A percentile compares a stretch with the other conserved stretches of the same genome.
Conservation (phyloP, 2,329 filamentous ascomycete species). For the Aspergillus thermomutatus region DNA sequence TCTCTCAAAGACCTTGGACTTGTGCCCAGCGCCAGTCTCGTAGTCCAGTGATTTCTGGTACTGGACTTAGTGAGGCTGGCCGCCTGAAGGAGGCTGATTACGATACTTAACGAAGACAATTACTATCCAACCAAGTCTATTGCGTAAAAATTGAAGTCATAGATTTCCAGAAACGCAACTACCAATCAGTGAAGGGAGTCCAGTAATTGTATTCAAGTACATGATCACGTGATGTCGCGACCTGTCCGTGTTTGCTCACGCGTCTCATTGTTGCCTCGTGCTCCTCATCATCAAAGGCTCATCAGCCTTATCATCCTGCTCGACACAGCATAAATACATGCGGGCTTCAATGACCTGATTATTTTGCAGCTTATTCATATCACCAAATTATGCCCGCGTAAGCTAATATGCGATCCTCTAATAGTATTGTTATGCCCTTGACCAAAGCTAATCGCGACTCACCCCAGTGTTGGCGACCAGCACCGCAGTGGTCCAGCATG, state of each 20-base stretch:
- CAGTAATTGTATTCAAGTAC: background rate
- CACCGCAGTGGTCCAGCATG: conserved; percentile 46
- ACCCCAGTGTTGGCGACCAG: conserved; percentile 64
- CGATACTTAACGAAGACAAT: conserved; percentile 1
- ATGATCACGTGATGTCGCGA: conserved; percentile 34
- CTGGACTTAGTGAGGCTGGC: background rate
- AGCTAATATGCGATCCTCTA: conserved; percentile 15
- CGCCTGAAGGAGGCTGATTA: background rate
- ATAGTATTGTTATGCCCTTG: background rate
- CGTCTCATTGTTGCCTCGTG: conserved; percentile 17
- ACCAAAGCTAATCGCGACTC: conserved; percentile 20
- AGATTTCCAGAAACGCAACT: background rate
- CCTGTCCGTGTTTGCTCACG: conserved; percentile 23
- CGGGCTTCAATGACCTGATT: conserved; percentile 1
- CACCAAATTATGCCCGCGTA: conserved; percentile 46
- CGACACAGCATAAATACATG: background rate
- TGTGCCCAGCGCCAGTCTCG: conserved; percentile 84
- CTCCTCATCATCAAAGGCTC: conserved; percentile 13
- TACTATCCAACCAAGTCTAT: background rate
- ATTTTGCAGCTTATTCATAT: conserved; percentile 7
- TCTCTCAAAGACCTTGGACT: conserved; percentile 89
- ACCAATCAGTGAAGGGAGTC: background rate
- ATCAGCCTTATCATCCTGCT: background rate
- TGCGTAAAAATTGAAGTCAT: background rate
- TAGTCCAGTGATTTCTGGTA: conserved; percentile 56